Conservation (phyloP, 441 rosid genomes). For the Syzygium syzygioides region DNA sequence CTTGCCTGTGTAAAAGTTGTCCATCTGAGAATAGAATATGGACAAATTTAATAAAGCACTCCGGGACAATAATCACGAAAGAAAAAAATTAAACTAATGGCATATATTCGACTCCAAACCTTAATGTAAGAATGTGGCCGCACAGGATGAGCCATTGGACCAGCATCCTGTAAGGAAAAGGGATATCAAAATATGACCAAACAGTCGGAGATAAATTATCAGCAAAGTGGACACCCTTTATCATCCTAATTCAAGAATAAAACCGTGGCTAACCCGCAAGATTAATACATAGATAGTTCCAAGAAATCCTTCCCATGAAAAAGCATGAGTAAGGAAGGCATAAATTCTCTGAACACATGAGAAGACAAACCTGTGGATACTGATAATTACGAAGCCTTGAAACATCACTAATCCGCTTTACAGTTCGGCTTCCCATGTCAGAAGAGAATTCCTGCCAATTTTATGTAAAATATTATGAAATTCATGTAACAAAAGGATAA, state of each 20-base stretch:
- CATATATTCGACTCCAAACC: constrained; percentile 33
- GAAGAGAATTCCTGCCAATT: constrained; percentile 82
- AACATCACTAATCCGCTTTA: constrained; percentile 94
- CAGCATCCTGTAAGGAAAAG: constrained; percentile 64
- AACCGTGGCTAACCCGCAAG: neutral
- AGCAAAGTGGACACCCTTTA: neutral
- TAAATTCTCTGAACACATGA: neutral
- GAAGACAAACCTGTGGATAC: constrained; percentile 70
- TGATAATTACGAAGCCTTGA: constrained; percentile 84
- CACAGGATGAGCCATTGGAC: constrained; percentile 99
- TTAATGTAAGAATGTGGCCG: constrained; percentile 97
- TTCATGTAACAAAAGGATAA: neutral
- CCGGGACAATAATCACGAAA: neutral
- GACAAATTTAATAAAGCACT: neutral
- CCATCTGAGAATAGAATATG: constrained; percentile 60
- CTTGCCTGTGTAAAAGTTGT: constrained; percentile 97
- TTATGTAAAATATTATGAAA: neutral
- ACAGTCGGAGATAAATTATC: neutral
- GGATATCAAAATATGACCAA: neutral
- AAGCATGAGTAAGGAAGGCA: neutral
- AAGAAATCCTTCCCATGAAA: neutral
- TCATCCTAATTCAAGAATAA: neutral
- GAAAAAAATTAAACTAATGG: neutral
- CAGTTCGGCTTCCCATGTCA: constrained; percentile 98
- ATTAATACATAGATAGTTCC: neutral